These are phyloP conservation scores for Cicer pinnatifidum DNA, from an alignment of 306 rosid genomes.

Conservation along the genomic window DNA sequence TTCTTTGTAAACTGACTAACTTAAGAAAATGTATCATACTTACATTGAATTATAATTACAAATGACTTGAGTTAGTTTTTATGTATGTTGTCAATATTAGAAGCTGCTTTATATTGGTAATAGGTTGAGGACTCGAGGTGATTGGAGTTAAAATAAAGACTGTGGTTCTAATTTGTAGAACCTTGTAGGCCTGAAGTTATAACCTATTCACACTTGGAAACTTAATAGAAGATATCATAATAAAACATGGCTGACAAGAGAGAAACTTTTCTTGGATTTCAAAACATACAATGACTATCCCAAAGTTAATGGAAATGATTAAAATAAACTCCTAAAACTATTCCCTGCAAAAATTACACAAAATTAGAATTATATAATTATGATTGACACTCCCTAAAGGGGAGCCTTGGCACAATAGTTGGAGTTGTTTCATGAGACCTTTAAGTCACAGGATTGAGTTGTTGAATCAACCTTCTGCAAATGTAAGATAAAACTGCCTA, in stretches of 20 bases:
- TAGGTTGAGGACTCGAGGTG: not conserved
- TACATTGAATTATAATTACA: constrained; percentile 11
- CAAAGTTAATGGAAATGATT: not conserved
- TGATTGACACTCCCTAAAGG: not conserved
- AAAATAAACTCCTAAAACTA: not conserved
- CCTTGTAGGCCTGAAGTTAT: not conserved
- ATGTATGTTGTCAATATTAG: constrained; percentile 13
- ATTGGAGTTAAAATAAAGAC: constrained; percentile 14
- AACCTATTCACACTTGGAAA: constrained; percentile 18
- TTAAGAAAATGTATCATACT: not conserved
- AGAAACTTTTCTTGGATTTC: not conserved
- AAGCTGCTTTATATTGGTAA: not conserved
- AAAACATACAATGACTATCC: not conserved
- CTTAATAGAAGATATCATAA: not conserved
- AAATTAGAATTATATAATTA: too few relatives aligned
- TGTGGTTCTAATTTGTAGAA: constrained; percentile 12
- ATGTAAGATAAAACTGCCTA: too few relatives aligned
- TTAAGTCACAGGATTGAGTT: too few relatives aligned
- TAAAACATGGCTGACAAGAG: not conserved
- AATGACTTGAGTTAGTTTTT: not conserved
- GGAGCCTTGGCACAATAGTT: not conserved
- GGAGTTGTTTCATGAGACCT: too few relatives aligned
- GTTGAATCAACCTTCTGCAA: too few relatives aligned
- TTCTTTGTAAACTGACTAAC: not conserved
- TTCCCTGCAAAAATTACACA: not conserved